These are phyloP conservation scores for Graphium sp. DNA, from an alignment of 2,329 filamentous ascomycete species.

Conservation along the genomic window DNA sequence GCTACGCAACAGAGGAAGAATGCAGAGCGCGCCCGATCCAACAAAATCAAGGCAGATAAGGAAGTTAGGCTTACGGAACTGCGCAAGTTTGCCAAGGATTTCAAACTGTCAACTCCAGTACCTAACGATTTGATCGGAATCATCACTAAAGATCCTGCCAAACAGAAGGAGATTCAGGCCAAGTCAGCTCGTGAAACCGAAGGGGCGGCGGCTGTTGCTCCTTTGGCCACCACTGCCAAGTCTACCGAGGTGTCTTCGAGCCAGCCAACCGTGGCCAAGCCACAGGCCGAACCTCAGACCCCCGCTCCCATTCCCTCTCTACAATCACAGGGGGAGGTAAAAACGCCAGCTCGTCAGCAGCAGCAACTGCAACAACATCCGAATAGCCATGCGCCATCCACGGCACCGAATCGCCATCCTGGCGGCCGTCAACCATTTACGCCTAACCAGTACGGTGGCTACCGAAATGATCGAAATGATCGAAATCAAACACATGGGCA, in stretches of 20 bases:
- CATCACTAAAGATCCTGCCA: constrained; percentile 87
- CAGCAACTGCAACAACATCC: neutral
- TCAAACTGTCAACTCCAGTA: constrained; percentile 87
- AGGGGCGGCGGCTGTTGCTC: constrained; percentile 31
- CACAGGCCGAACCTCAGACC: constrained; percentile 9
- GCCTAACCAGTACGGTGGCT: constrained; percentile 26
- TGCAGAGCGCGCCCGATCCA: constrained; percentile 36
- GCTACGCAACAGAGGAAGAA: constrained; percentile 37
- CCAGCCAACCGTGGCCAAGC: constrained; percentile 27
- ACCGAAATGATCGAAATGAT: constrained; percentile 27
- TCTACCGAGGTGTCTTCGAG: constrained; percentile 28
- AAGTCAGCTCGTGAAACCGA: constrained; percentile 67
- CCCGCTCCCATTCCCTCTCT: constrained; percentile 1
- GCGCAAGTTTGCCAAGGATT: constrained; percentile 85
- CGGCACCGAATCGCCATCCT: constrained; percentile 21
- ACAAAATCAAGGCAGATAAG: constrained; percentile 57
- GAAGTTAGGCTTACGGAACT: constrained; percentile 86
- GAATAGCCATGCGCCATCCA: constrained; percentile 1
- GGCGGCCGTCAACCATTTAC: constrained; percentile 29
- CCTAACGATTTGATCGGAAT: constrained; percentile 86
- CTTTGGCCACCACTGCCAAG: constrained; percentile 19
- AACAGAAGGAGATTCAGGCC: constrained; percentile 84
- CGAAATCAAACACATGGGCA: constrained; percentile 23
- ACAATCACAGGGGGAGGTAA: no score
- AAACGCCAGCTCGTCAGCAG: constrained; percentile 2